Base-by-base conservation (phyloP, 1,284 basidiomycete species). In the Rhizopogon parksii region DNA sequence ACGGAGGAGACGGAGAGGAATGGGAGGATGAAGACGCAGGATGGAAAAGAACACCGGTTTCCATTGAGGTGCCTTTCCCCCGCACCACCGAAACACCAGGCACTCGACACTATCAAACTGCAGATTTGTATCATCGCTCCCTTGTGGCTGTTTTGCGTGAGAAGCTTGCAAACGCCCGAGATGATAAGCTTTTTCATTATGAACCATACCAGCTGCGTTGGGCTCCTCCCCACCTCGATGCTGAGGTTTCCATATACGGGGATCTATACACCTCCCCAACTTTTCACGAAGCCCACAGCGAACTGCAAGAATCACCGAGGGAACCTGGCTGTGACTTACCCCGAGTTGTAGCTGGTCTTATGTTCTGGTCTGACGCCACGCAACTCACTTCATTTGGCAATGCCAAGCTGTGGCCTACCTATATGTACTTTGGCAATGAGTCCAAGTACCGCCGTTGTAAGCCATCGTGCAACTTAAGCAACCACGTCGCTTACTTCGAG, bases 391-490 rank as follows among this genome's bases (percentile, higher is more conserved):
- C 50, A 2, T 52, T 52, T 42, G 51, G 50, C 2, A n/a, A 52
- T 12, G 27, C 48, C 17, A 52, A 52, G 32, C 42, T 51, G 8
- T 55, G 53, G 53, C 40, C 46, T n/a, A 4, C 46, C 14, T 51
- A 51, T 12, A 14, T 47, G 2, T 51, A 47, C 32, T 47, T 43
- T 11, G 6, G 21, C 34, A 25, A 25, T 6, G 42, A 49, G 35
- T 49, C 21, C 12, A 15, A 11, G 25, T 42, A 14, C n/a, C 40
- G 14, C 11, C 36, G 52, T 11, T 36, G 50, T 9, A 6, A 55
- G 53, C 49, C 62, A 36, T 54, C 55, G 0, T 57, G 60, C 32
- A 40, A 47, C 24, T 53, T 63, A 7, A 38, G 50, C 36, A 39
- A 46, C 7, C 50, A 51, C 24, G 34, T 21, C 6, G 46, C 51